phyloP scores from a whole-genome alignment of 176 grass and related monocot genomes.

The Pharus latifolius region DNA sequence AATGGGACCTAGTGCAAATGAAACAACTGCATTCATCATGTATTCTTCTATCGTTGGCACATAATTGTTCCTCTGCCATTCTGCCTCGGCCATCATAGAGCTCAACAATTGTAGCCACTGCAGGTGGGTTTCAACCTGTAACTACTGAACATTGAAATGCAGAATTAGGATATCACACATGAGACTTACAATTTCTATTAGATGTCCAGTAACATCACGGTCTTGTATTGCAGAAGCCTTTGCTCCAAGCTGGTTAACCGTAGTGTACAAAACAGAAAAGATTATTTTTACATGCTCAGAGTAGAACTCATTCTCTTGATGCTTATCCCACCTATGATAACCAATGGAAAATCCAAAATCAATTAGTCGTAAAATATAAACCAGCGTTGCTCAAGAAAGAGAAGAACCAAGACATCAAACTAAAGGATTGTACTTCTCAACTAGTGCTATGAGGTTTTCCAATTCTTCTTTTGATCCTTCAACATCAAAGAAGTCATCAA shows the following conservation, averaged over 20 bases:
- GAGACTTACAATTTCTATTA: conserved; percentile 32
- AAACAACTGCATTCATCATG: conserved; percentile 27
- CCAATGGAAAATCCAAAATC: background rate
- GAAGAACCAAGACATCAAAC: background rate
- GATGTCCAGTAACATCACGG: conserved; percentile 26
- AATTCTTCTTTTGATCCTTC: conserved; percentile 48
- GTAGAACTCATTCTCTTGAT: conserved; percentile 26
- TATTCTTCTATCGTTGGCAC: conserved; percentile 43
- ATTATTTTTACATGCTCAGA: conserved; percentile 51
- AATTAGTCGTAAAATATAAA: background rate
- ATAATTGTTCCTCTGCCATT: conserved; percentile 23
- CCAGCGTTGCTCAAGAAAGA: background rate
- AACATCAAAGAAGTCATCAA: conserved; percentile 64
- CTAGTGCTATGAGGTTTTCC: conserved; percentile 35
- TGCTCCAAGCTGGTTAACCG: conserved; percentile 34
- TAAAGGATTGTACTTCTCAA: conserved; percentile 32
- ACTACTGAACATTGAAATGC: background rate
- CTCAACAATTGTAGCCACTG: conserved; percentile 48
- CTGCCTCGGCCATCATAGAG: conserved; percentile 58
- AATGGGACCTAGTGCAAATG: conserved; percentile 49
- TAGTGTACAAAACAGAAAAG: conserved; percentile 29
- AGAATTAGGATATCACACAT: background rate
- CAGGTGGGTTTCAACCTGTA: background rate
- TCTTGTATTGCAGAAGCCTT: conserved; percentile 31
- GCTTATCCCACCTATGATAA: conserved; percentile 42